phyloP scores from a whole-genome alignment of 148 eudicot genomes.

The Camellia lanceoleosa region DNA sequence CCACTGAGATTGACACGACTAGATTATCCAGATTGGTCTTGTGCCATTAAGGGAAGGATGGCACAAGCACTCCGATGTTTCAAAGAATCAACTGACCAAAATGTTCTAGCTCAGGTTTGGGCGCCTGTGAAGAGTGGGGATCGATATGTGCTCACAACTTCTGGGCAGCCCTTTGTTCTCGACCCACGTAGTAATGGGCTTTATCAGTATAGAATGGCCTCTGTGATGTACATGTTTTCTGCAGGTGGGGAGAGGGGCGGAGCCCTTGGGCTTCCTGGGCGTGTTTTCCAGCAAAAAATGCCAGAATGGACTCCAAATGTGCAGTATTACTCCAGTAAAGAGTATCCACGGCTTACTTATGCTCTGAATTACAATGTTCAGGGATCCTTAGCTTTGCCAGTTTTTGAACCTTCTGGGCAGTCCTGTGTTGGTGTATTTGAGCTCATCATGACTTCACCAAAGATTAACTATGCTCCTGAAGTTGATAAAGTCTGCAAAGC shows the following conservation, averaged over 20 bases:
- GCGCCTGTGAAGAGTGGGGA: conserved; percentile 74
- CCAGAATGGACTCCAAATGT: conserved; percentile 98
- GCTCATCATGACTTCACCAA: too few relatives aligned
- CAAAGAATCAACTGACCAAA: conserved; percentile 63
- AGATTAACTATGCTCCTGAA: not conserved
- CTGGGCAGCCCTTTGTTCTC: conserved; percentile 94
- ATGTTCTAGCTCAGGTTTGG: conserved; percentile 83
- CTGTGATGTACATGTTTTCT: conserved; percentile 69
- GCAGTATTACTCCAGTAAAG: conserved; percentile 85
- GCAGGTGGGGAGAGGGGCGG: conserved; percentile 61
- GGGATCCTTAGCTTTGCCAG: too few relatives aligned
- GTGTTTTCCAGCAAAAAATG: conserved; percentile 77
- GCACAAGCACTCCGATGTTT: conserved; percentile 54
- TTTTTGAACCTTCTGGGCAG: too few relatives aligned
- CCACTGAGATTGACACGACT: conserved; percentile 41
- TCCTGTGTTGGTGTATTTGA: too few relatives aligned
- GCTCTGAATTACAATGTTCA: too few relatives aligned
- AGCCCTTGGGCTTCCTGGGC: conserved; percentile 85
- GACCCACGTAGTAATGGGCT: conserved; percentile 69
- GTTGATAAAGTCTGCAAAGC: too few relatives aligned
- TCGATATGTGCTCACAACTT: conserved; percentile 76
- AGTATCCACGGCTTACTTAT: conserved; percentile 24
- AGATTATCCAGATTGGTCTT: conserved; percentile 46
- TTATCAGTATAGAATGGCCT: conserved; percentile 75
- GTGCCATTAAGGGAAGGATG: conserved; percentile 76